Evolutionary conservation across 352 stramenopile species (phyloP).

Genomic region (Hyphochytrium catenoides): DNA sequence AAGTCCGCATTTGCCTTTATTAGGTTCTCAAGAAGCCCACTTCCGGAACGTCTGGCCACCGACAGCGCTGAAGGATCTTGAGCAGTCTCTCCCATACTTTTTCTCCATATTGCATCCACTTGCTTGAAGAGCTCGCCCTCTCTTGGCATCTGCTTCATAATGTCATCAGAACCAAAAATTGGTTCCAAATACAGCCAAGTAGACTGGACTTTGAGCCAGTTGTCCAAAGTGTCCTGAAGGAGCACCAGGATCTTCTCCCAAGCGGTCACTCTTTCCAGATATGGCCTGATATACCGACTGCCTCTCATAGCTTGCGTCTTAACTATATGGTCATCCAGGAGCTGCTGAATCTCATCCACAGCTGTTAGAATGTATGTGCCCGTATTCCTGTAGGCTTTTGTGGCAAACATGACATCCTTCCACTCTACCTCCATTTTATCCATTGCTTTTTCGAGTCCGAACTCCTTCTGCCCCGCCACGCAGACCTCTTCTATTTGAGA

Average conservation of each 20-base stretch:
- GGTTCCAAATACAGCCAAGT: constrained; percentile 79
- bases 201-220: constrained; percentile 77
- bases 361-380: constrained; percentile 69
- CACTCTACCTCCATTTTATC: constrained; percentile 83
- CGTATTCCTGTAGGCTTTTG: constrained; percentile 75
- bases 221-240: constrained; percentile 78
- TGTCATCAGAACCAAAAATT: constrained; percentile 77
- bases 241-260: constrained; percentile 71
- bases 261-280: constrained; percentile 51
- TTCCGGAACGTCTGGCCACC: constrained; percentile 39
- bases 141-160: constrained; percentile 71
- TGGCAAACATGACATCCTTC: constrained; percentile 67
- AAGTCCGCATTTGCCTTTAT: constrained; percentile 70
- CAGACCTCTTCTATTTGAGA: constrained; percentile 72
- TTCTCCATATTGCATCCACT: constrained; percentile 59
- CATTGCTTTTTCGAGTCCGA: constrained; percentile 68
- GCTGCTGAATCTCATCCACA: constrained; percentile 70
- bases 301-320: constrained; percentile 84
- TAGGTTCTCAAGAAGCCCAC: constrained; percentile 48
- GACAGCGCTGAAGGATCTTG: constrained; percentile 34
- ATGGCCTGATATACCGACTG: constrained; percentile 73
- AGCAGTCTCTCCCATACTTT: constrained; percentile 62
- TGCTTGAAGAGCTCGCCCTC: constrained; percentile 59
- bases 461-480: constrained; percentile 79
- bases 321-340: constrained; percentile 84